Conservation (phyloP, 1,284 basidiomycete species). For the Sphagnurus paluster region DNA sequence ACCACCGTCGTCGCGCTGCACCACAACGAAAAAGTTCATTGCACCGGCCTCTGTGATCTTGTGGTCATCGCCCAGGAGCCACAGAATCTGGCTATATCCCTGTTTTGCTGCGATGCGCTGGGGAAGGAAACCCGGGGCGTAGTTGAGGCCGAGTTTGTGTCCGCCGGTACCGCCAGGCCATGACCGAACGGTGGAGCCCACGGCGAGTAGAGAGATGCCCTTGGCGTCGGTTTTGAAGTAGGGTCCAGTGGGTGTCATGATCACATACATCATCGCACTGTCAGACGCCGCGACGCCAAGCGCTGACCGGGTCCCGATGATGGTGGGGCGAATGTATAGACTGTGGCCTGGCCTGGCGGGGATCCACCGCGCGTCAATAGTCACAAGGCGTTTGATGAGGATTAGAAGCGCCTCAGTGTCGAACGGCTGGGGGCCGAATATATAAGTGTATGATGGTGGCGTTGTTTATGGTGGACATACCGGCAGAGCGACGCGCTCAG, state of each 20-base stretch:
- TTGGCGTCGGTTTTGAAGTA: conserved; percentile 69
- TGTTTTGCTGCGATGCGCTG: conserved; percentile 59
- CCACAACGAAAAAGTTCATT: conserved; percentile 71
- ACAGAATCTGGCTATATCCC: conserved; percentile 65
- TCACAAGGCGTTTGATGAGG: conserved; percentile 71
- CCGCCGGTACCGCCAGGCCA: conserved; percentile 83
- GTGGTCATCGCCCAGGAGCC: conserved; percentile 39
- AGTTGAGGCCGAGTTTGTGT: conserved; percentile 71
- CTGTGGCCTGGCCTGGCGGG: conserved; percentile 68
- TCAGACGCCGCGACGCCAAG: conserved; percentile 72
- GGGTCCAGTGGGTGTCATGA: conserved; percentile 67
- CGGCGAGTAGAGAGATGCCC: conserved; percentile 72
- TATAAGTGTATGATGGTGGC: background rate
- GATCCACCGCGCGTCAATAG: conserved; percentile 75
- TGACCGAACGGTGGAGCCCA: conserved; percentile 68
- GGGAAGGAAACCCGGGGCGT: conserved; percentile 66
- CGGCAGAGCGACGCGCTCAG: conserved; percentile 67
- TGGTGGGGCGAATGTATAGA: conserved; percentile 79
- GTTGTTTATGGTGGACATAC: conserved; percentile 20
- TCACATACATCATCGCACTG: conserved; percentile 71
- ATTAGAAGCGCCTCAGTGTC: conserved; percentile 61
- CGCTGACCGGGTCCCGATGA: conserved; percentile 79
- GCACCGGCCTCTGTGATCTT: conserved; percentile 57
- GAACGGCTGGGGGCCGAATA: conserved; percentile 50
- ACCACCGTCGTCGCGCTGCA: conserved; percentile 50